Base-by-base conservation (phyloP, 352 stramenopile species). In the Phytophthora vignae region DNA sequence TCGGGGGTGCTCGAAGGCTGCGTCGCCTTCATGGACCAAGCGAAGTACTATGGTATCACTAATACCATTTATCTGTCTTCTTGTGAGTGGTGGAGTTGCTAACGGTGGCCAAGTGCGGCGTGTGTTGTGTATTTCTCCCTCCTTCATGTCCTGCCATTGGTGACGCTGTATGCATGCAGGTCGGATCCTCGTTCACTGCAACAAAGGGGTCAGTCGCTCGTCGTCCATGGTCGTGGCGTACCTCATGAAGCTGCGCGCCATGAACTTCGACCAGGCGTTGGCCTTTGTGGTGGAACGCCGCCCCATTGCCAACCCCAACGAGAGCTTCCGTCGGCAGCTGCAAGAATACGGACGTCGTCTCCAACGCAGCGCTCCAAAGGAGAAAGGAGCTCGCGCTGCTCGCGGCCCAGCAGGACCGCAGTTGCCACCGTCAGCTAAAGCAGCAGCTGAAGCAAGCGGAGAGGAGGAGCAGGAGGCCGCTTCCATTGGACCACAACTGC, bases 121-220 rank as follows among this genome's bases (percentile, higher is more conserved):
- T 61, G 36, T 62, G 54, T 57, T 73, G 44, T 71, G 38, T 60
- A 64, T 74, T 50, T 60, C 46, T 21, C n/a, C 54, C 40, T 27
- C 22, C 10, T 60, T 67, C 14, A 52, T 64, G 19, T 60, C 46
- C 17, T 53, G 17, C 4, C 38, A 36, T 57, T 10, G 27, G 36
- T 53, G 25, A 55, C 57, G 27, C 9, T n/a, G n/a, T n/a, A n/a
- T 46, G 4, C 2, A 42, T 64, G 42, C 44, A 96, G 87, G 89
- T 49, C 82, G 87, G 40, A 92, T 98, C 42, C 82, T 98, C 33
- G 92, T 98, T 59, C 93, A 98, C 71, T 98, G 93, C 76, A 95
- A 94, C 76, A 96, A 97, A 76, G 93, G 93, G 59, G 87, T 98
- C 59, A 97, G 90, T 70, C 85, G 93, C 55, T 98, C 91, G 29